A percentile compares a stretch with the other conserved stretches of the same genome.
These are phyloP conservation scores for Boletus rufocinnamomeus DNA, from an alignment of 768 basidiomycete species.

Conservation along the genomic window DNA sequence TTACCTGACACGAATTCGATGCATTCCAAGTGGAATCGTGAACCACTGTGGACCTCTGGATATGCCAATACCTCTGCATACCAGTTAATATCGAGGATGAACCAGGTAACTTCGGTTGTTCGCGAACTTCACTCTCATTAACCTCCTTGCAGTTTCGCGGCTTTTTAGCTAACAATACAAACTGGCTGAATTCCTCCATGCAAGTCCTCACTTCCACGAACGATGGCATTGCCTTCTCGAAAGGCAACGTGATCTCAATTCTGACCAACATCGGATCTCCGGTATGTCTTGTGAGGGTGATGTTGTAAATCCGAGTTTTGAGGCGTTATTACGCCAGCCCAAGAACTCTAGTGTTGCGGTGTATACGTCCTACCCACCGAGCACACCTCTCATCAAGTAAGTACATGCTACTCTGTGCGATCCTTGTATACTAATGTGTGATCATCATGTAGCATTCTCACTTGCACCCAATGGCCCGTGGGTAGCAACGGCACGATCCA, in stretches of 20 bases:
- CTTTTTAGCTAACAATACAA: constrained; percentile 52
- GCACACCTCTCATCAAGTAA: constrained; percentile 58
- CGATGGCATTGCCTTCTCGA: constrained; percentile 62
- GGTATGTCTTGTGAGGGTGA: constrained; percentile 35
- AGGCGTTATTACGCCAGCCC: constrained; percentile 41
- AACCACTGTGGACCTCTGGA: constrained; percentile 70
- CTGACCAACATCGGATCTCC: constrained; percentile 76
- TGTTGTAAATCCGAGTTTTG: background rate
- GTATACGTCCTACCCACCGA: constrained; percentile 52
- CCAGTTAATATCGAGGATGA: constrained; percentile 59
- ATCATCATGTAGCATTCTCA: constrained; percentile 49
- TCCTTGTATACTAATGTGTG: background rate
- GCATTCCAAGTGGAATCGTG: constrained; percentile 61
- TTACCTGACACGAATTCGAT: background rate
- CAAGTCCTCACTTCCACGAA: constrained; percentile 52
- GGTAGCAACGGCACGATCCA: constrained; percentile 65
- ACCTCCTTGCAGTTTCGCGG: constrained; percentile 54
- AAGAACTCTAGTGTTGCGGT: constrained; percentile 58
- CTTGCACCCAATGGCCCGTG: constrained; percentile 66
- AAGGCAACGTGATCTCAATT: constrained; percentile 61
- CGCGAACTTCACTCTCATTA: background rate
- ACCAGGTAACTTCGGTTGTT: constrained; percentile 42
- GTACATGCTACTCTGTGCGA: constrained; percentile 26
- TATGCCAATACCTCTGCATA: constrained; percentile 62
- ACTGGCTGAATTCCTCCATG: constrained; percentile 54